Base-by-base conservation (phyloP, 176 grass and related monocot species). In the Aegilops bicornis region DNA sequence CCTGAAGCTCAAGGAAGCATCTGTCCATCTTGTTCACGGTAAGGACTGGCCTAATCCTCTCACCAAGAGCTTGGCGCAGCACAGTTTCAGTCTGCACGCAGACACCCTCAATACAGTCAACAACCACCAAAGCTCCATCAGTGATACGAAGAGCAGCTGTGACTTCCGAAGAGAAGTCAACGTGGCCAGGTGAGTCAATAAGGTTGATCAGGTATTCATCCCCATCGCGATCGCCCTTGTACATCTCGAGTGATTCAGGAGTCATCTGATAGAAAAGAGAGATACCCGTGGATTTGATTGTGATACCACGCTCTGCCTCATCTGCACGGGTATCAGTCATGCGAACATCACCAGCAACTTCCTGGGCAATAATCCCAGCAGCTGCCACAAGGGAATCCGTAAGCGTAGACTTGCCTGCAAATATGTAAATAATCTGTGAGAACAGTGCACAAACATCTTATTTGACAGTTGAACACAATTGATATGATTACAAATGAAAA, bases 11-110 rank as follows among this genome's bases (percentile, higher is more conserved):
- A 43, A 93, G 84, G 83, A 96, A 96, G 36, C 90, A 96, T 14
- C 82, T 82, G 61, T 96, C 94, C 87, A 96, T 93, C 86, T 95
- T 95, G 86, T 95, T 93, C 62, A 93, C 88, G 31, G 90, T 93
- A 59, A 96, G 88, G 15, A 96, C 89, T 83, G 89, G 94, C 81
- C 89, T 93, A 66, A 96, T 96, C 85, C 91, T 96, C 85, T 96
- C 91, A 61, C 89, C 90, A 58, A 96, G 78, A 1, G 91, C 91
- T 79, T 96, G 94, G 24, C 88, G 87, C 5, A 96, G 84, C n/a
- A 96, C 87, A 76, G 90, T 96, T 72, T 96, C 91, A 31, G 94
- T 91, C 37, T 96, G 94, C 22, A 96, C 91, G 23, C 89, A 91
- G 20, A 93, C 91, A 40, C 94, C 94, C 87, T 93, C 94, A 30